These are phyloP conservation scores for Mrakia gelida DNA, from an alignment of 768 basidiomycete genomes.

Conservation along the genomic window DNA sequence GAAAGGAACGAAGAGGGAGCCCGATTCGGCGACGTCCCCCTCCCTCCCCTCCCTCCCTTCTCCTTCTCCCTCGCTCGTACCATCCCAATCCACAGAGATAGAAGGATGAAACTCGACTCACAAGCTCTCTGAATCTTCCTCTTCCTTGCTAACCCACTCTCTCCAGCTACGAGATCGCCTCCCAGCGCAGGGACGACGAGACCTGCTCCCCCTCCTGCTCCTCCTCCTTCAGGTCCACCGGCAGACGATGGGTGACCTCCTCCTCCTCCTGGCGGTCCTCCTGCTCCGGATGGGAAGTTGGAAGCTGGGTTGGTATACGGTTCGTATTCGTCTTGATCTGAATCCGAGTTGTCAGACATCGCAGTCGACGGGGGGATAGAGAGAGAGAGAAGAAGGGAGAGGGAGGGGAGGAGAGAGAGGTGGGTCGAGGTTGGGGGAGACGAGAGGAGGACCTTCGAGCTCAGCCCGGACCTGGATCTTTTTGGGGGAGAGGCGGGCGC, in stretches of 20 bases:
- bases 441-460: background rate
- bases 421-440: background rate
- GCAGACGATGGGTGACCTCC: background rate
- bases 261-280: background rate
- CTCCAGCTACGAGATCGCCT: background rate
- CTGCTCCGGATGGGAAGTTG: background rate
- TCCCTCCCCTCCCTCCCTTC: background rate
- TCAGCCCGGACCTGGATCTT: background rate
- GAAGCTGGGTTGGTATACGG: background rate
- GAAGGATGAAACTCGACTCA: background rate
- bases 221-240: too few species aligned
- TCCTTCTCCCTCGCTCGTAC: background rate
- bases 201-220: too few species aligned
- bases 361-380: background rate
- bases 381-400: background rate
- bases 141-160: conserved; percentile 15
- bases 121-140: conserved; percentile 24
- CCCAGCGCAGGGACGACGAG: too few species aligned
- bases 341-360: background rate
- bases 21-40: background rate
- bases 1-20: too few species aligned
- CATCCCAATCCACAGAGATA: background rate
- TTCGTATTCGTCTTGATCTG: conserved; percentile 19
- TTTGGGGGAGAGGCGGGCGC: background rate
- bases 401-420: background rate